Conservation (phyloP, 2,329 filamentous ascomycete species). For the Atkinsonella hypoxylon region DNA sequence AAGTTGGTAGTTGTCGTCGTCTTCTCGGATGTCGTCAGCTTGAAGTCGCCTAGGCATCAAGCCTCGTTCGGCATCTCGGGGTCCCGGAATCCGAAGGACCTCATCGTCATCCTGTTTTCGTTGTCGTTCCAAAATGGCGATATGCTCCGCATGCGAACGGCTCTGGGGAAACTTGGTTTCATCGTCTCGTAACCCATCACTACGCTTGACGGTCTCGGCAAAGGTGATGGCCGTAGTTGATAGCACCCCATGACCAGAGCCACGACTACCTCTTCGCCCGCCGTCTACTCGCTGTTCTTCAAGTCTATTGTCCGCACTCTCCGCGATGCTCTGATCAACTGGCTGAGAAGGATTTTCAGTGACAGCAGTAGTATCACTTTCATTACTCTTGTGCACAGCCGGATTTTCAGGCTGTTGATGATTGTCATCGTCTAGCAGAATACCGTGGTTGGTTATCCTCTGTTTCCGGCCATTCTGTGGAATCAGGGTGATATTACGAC, state of each 20-base stretch:
- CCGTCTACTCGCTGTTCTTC: not conserved
- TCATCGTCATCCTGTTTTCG: slow-evolving; percentile 61
- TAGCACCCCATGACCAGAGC: slow-evolving; percentile 1
- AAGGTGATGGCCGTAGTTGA: slow-evolving; percentile 45
- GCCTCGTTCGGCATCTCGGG: slow-evolving; percentile 78
- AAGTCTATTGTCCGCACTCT: slow-evolving; percentile 1
- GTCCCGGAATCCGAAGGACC: slow-evolving; percentile 79
- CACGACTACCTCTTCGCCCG: slow-evolving; percentile 1
- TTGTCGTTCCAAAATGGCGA: slow-evolving; percentile 78
- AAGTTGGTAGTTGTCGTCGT: slow-evolving; percentile 19
- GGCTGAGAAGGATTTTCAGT: slow-evolving; percentile 12
- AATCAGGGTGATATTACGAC: slow-evolving; percentile 54
- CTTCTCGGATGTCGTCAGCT: slow-evolving; percentile 24
- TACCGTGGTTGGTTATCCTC: slow-evolving; percentile 50
- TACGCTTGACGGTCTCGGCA: slow-evolving; percentile 51
- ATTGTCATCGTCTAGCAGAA: slow-evolving; percentile 32
- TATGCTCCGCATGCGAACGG: slow-evolving; percentile 59
- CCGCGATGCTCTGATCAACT: slow-evolving; percentile 2
- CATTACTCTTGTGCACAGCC: slow-evolving; percentile 16
- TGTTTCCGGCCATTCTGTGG: slow-evolving; percentile 41
- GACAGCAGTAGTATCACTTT: slow-evolving; percentile 25
- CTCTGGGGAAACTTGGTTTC: slow-evolving; percentile 37
- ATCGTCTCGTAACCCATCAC: slow-evolving; percentile 41
- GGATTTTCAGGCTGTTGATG: slow-evolving; percentile 17
- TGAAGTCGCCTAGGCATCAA: slow-evolving; percentile 50